Conservation (phyloP, 1,284 basidiomycete genomes). For the Pascua sp. region DNA sequence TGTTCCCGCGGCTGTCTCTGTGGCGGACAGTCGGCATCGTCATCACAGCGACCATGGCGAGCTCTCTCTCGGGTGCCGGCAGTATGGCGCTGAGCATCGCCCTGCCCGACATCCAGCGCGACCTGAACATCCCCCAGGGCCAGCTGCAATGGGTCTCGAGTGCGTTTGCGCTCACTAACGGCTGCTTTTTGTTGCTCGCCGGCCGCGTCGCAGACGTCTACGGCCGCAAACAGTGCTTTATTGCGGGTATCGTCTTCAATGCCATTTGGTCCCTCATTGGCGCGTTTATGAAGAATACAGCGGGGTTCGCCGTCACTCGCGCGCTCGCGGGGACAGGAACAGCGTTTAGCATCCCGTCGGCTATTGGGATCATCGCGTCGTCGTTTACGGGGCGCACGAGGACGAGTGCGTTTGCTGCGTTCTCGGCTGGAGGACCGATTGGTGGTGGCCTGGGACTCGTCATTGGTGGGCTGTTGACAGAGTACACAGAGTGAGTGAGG, state of each 20-base stretch:
- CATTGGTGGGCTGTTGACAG: conserved; percentile 67
- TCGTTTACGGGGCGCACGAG: conserved; percentile 65
- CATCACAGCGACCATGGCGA: conserved; percentile 11
- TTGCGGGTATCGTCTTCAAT: conserved; percentile 53
- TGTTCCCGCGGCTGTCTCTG: conserved; percentile 2
- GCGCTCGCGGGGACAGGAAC: conserved; percentile 36
- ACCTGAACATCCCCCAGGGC: conserved; percentile 50
- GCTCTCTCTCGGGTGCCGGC: conserved; percentile 17
- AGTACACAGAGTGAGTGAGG: conserved; percentile 53
- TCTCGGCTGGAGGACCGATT: conserved; percentile 69
- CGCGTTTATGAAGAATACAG: conserved; percentile 40
- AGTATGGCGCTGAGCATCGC: conserved; percentile 53
- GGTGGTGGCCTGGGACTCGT: conserved; percentile 67
- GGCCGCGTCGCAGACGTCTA: conserved; percentile 70
- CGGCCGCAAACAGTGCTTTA: conserved; percentile 63
- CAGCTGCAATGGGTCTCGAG: conserved; percentile 65
- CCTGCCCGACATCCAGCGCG: conserved; percentile 60
- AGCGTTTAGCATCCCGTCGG: conserved; percentile 31
- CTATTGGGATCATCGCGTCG: conserved; percentile 69
- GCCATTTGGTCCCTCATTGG: conserved; percentile 39
- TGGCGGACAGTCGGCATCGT: conserved; percentile 15
- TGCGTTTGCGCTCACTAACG: conserved; percentile 57
- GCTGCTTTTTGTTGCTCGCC: conserved; percentile 66
- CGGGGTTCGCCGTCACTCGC: conserved; percentile 34
- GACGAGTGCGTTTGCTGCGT: conserved; percentile 70